phyloP scores from a whole-genome alignment of 148 eudicot species.

The Rhododendron mucronatum region DNA sequence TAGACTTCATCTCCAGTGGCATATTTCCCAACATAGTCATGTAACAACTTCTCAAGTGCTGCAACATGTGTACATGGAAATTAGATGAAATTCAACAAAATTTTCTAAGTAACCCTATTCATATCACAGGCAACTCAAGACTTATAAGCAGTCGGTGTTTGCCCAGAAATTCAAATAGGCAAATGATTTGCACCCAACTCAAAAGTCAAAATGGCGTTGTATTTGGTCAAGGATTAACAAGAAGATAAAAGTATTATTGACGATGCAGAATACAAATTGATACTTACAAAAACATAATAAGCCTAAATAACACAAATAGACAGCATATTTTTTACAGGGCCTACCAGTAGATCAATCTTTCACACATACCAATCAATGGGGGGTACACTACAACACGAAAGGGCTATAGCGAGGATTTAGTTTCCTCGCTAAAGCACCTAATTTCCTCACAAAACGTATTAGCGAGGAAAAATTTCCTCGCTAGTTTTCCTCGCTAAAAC shows the following conservation, averaged over 20 bases:
- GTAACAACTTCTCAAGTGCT: constrained; percentile 78
- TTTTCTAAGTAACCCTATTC: background rate
- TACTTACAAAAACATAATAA: background rate
- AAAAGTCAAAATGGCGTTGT: background rate
- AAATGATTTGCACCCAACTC: background rate
- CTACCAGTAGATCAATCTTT: background rate
- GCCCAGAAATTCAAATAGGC: background rate
- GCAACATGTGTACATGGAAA: constrained; percentile 14
- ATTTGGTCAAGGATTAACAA: background rate
- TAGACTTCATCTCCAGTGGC: constrained; percentile 87
- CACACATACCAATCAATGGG: background rate
- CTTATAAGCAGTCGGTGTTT: background rate
- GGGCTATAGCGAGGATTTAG: too few relatives aligned
- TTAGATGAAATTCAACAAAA: background rate
- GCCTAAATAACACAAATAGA: background rate
- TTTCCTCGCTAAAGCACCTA: too few relatives aligned
- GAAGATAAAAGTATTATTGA: background rate
- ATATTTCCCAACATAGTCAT: constrained; percentile 69
- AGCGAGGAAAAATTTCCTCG: too few relatives aligned
- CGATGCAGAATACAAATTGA: background rate
- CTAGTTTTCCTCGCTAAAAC: too few relatives aligned
- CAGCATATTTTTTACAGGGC: background rate
- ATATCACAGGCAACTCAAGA: background rate
- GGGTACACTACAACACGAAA: too few relatives aligned
- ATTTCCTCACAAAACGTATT: too few relatives aligned